Base-by-base conservation (phyloP, 23 red algal genomes). In the Cyanidioschyzon merolae region DNA sequence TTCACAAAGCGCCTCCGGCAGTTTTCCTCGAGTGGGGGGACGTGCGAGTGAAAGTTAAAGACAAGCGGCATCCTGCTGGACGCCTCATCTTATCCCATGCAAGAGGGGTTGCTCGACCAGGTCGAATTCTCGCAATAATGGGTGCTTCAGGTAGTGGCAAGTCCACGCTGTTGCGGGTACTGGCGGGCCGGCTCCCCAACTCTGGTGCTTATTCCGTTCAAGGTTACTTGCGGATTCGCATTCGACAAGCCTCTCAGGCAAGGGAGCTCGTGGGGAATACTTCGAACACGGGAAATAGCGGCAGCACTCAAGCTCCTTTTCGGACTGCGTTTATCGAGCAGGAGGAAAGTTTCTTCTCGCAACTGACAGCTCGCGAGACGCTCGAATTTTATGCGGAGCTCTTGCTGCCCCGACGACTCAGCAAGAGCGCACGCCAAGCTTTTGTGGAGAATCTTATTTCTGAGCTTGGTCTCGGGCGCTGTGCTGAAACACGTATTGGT, bases 121-220 rank as follows among this genome's bases (percentile, higher is more conserved):
- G 90, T 29, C 81, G 87, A 37, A 50, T 95, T 37, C 26, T 95
- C 27, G 93, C 93, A 34, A 76, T 97, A 57, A 27, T 90, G 32
- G 93, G 93, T 1, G 87, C 93, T 39, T 91, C 88, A 39, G 93
- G 93, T 15, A 75, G 87, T 0, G 93, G 93, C 26, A 97, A 97
- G 82, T 87, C 88, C 37, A 91, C 88, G 34, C 77, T 97, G 21
- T 81, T 97, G n/a, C 87, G 87, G 51, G 75, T 84, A 30, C 45
- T 97, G 59, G 88, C 93, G 0, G 89, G 93, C 0, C 85, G 89
- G 12, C 32, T 35, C 3, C 29, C 63, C 2, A 35, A 7, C 7
- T 7, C 63, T 25, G 63, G n/a, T 7, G 63, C 63, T 7, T 71
- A 32, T 32, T 7, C n/a, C 12, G 63, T 71, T 12, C 2, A 71